These are phyloP conservation scores for Pichia inconspicua DNA, from an alignment of 1,139 yeast species.

Conservation along the genomic window DNA sequence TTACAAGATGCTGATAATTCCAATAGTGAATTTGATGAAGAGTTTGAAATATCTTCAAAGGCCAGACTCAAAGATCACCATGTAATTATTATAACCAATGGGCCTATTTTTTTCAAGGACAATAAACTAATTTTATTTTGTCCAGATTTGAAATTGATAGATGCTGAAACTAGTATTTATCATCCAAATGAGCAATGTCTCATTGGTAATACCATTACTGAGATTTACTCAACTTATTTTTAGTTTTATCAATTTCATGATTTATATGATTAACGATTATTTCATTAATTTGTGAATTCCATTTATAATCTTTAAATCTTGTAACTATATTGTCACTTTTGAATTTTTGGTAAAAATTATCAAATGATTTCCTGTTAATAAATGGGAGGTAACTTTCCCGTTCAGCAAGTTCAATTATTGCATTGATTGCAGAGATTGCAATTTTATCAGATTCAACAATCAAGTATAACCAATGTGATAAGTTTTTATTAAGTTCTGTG, in stretches of 20 bases:
- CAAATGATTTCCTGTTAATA: slow-evolving; percentile 11
- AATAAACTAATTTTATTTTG: slow-evolving; percentile 20
- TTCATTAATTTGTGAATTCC: slow-evolving; percentile 1
- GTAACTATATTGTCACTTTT: slow-evolving; percentile 5
- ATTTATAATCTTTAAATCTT: slow-evolving; percentile 8
- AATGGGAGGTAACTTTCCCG: slow-evolving; percentile 11
- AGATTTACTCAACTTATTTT: slow-evolving; percentile 19
- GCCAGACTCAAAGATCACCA: neutral
- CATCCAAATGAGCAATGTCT: slow-evolving; percentile 10
- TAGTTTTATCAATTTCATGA: slow-evolving; percentile 7
- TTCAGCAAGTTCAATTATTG: slow-evolving; percentile 15
- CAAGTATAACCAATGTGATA: slow-evolving; percentile 24
- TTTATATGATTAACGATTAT: slow-evolving; percentile 7
- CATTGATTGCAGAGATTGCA: slow-evolving; percentile 10
- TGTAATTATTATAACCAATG: slow-evolving; percentile 6
- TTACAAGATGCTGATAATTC: neutral
- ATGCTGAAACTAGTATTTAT: slow-evolving; percentile 7
- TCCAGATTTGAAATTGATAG: slow-evolving; percentile 20
- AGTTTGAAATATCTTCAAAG: neutral
- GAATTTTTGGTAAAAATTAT: slow-evolving; percentile 1
- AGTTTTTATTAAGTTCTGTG: slow-evolving; percentile 23
- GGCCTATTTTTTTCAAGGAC: slow-evolving; percentile 16
- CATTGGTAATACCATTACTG: slow-evolving; percentile 18
- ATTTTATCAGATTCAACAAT: slow-evolving; percentile 8
- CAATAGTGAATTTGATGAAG: neutral